These are phyloP conservation scores for Persicaria maculosa DNA, from an alignment of 148 eudicot species.

Conservation along the genomic window DNA sequence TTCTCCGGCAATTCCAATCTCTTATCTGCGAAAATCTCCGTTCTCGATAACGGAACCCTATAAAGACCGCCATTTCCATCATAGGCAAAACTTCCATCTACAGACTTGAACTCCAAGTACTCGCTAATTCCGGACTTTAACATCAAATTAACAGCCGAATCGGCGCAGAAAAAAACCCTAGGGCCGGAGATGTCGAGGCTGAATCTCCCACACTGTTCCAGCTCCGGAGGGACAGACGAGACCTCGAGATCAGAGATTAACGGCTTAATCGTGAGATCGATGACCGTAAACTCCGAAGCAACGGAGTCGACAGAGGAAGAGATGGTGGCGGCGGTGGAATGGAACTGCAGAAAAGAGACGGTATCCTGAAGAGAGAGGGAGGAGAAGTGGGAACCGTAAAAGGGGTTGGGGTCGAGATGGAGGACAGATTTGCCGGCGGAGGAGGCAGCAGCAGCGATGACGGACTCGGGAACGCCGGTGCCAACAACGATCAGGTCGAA, in stretches of 20 bases:
- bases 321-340: slow-evolving; percentile 18
- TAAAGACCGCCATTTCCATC: slow-evolving; percentile 29
- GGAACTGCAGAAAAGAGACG: slow-evolving; percentile 31
- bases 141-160: slow-evolving; percentile 45
- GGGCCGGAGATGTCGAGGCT: slow-evolving; percentile 67
- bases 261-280: slow-evolving; percentile 28
- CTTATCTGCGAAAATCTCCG: slow-evolving; percentile 53
- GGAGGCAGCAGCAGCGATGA: slow-evolving; percentile 73
- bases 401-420: slow-evolving; percentile 82
- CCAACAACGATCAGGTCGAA: slow-evolving; percentile 81
- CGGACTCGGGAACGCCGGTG: slow-evolving; percentile 69
- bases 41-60: slow-evolving; percentile 65
- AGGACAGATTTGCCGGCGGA: slow-evolving; percentile 76
- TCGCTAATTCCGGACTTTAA: slow-evolving; percentile 50
- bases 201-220: slow-evolving; percentile 24
- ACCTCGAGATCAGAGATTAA: slow-evolving; percentile 35
- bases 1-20: slow-evolving; percentile 42
- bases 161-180: slow-evolving; percentile 72
- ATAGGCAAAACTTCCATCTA: slow-evolving; percentile 48
- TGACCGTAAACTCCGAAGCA: slow-evolving; percentile 5
- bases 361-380: slow-evolving; percentile 50
- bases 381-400: slow-evolving; percentile 70
- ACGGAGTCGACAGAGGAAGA: slow-evolving; percentile 12
- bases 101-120: slow-evolving; percentile 65
- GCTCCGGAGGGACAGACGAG: slow-evolving; percentile 21